Base-by-base conservation (phyloP, 2,329 filamentous ascomycete species). In the Pseudopithomyces maydicus region DNA sequence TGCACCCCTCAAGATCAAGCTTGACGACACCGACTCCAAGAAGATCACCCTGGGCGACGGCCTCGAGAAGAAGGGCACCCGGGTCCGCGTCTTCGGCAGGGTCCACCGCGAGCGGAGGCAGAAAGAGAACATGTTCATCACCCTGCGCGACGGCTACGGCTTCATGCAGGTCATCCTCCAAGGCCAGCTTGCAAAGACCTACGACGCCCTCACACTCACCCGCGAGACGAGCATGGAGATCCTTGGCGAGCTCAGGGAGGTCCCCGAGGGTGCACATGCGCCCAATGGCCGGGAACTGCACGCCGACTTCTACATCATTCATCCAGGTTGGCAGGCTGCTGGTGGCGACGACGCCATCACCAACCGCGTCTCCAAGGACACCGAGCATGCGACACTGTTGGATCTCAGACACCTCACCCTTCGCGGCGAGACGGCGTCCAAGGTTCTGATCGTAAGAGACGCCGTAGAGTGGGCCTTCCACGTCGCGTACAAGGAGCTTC, bases 291-390 rank as follows among this genome's bases (percentile, higher is more conserved):
- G 94, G 63, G 93, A 97, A 78, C 83, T 97, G 48, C 91, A 94
- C 71, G 93, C 90, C 67, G 93, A 97, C 78, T 97, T 88, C 82
- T 97, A 90, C 82, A 85, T 86, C 74, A 86, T 96, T 68, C 87
- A 79, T 42, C 56, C 66, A 14, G 70, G 90, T 58, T 90, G 88
- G 70, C 85, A 87, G 69, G 91, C 93, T 39, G 90, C 92, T 38
- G 90, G 91, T 61, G 93, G 92, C 68, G 90, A 94, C 59, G 93
- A 97, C 62, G 91, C 93, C 70, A 92, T 97, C 74, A 95, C 92
- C 82, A 97, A 92, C 84, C 86, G 85, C 62, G 87, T 91, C 38
- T 85, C 87, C 58, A 82, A 83, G 51, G 86, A 90, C 68, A 83
- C 87, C 69, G 87, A 91, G 79, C 81, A 85, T 59, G 88, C 91